Conservation (phyloP, 495 filamentous ascomycete genomes). For the Penicillium chermesinum region DNA sequence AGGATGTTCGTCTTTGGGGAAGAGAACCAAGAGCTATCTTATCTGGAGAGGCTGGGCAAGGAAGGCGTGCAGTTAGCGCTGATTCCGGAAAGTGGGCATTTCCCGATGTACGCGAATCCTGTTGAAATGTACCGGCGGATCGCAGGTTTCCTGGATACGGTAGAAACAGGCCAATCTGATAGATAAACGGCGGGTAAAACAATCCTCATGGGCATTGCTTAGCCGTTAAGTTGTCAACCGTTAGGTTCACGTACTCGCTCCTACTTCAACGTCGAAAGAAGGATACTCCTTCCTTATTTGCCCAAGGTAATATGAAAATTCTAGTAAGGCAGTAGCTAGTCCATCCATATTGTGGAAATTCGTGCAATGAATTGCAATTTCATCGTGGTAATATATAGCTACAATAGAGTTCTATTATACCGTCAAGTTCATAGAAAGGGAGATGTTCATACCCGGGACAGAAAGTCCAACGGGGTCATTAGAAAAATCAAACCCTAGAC, state of each 20-base stretch:
- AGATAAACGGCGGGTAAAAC: no score
- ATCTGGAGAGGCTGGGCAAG: constrained; percentile 15
- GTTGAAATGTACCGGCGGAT: constrained; percentile 25
- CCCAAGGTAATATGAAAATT: no score
- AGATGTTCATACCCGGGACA: constrained; percentile 1
- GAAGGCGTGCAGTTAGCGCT: constrained; percentile 25
- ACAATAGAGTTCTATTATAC: constrained; percentile 1
- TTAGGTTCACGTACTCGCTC: no score
- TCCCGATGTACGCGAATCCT: constrained; percentile 33
- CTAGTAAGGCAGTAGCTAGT: no score
- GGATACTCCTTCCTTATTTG: no score
- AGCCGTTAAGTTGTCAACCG: no score
- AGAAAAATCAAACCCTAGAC: constrained; percentile 17
- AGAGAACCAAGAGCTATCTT: constrained; percentile 19
- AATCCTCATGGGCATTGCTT: no score
- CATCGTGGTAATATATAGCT: background rate
- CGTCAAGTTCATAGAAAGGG: constrained; percentile 2
- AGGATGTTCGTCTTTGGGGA: constrained; percentile 29
- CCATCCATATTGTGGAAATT: no score
- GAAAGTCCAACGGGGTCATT: background rate
- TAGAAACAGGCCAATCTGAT: no score
- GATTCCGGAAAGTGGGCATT: constrained; percentile 23
- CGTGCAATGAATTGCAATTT: background rate
- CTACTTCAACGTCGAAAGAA: no score
- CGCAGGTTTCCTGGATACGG: constrained; percentile 13